Evolutionary conservation across 805 yeast species (phyloP).

Genomic region (Candida tallmaniae): DNA sequence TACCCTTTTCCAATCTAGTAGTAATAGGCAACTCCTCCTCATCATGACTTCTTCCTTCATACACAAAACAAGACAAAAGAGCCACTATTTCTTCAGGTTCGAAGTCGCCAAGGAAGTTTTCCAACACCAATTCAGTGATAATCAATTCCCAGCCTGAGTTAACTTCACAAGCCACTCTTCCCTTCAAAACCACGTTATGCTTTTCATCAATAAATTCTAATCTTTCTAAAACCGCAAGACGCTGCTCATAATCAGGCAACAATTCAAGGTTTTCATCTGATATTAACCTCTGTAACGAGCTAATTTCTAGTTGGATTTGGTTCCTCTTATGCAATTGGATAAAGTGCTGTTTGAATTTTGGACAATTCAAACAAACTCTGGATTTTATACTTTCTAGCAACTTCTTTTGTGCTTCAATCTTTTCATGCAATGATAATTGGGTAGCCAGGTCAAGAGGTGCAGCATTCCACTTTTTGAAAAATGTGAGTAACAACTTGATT

Average conservation of each 20-base stretch:
- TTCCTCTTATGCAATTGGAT: conserved; percentile 43
- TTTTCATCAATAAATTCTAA: conserved; percentile 75
- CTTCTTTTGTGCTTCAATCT: conserved; percentile 31
- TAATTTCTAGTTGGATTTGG: conserved; percentile 47
- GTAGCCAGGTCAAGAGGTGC: conserved; percentile 31
- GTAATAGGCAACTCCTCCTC: conserved; percentile 64
- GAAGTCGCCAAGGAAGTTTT: conserved; percentile 87
- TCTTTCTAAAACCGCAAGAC: conserved; percentile 71
- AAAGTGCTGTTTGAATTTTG: conserved; percentile 43
- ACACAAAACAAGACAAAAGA: conserved; percentile 83
- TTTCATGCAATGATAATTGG: conserved; percentile 33
- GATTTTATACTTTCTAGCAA: conserved; percentile 25
- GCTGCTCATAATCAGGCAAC: conserved; percentile 89
- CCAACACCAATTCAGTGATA: conserved; percentile 82
- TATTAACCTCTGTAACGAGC: conserved; percentile 52
- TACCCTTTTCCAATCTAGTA: conserved; percentile 75
- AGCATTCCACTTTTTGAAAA: conserved; percentile 42
- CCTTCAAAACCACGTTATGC: conserved; percentile 78
- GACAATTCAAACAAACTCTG: conserved; percentile 28
- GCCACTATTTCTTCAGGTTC: conserved; percentile 98
- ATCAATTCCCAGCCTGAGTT: conserved; percentile 89
- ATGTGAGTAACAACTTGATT: conserved; percentile 29
- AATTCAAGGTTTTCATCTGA: conserved; percentile 87
- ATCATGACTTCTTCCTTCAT: conserved; percentile 72
- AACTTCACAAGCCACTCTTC: conserved; percentile 87